A percentile compares a stretch with the other conserved stretches of the same genome.
Conservation (phyloP, 352 stramenopile species). For the Phytopythium mirpurense region DNA sequence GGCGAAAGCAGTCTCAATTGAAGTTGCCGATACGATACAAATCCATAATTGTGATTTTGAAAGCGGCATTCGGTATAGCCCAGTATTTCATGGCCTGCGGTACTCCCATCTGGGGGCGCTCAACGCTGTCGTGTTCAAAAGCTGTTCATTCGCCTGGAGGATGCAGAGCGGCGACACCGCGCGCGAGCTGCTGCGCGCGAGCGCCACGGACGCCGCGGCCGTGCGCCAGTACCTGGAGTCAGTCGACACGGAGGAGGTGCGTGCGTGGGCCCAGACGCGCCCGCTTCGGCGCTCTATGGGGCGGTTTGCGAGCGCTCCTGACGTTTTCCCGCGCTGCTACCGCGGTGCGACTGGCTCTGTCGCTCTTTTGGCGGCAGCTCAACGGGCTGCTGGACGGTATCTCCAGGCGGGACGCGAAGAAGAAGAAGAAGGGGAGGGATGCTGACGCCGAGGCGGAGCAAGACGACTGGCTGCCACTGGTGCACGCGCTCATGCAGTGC, state of each 20-base stretch:
- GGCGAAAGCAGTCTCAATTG: too few species aligned
- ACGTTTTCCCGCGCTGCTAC: too few species aligned
- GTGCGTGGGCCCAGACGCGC: neutral
- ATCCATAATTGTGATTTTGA: too few species aligned
- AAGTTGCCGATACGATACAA: too few species aligned
- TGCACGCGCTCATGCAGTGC: slow-evolving; percentile 56
- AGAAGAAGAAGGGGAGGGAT: slow-evolving; percentile 30
- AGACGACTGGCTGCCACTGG: slow-evolving; percentile 58
- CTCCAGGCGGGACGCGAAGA: slow-evolving; percentile 30
- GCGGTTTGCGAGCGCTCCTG: neutral
- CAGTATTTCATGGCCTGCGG: too few species aligned
- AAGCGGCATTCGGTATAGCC: too few species aligned
- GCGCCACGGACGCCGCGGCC: slow-evolving; percentile 48
- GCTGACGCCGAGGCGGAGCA: slow-evolving; percentile 13
- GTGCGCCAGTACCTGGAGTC: slow-evolving; percentile 54
- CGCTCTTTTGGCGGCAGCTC: slow-evolving; percentile 23
- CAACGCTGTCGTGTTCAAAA: too few species aligned
- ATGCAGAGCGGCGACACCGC: slow-evolving; percentile 9
- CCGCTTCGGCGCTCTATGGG: neutral
- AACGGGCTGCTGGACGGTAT: slow-evolving; percentile 57
- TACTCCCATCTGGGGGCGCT: too few species aligned
- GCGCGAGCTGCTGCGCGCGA: slow-evolving; percentile 53
- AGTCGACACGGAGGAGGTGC: slow-evolving; percentile 58
- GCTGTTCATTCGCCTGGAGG: neutral
- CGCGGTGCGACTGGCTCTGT: neutral